Evolutionary conservation across 257 asterid species (phyloP).

Genomic region (Solanum sparsipilum): DNA sequence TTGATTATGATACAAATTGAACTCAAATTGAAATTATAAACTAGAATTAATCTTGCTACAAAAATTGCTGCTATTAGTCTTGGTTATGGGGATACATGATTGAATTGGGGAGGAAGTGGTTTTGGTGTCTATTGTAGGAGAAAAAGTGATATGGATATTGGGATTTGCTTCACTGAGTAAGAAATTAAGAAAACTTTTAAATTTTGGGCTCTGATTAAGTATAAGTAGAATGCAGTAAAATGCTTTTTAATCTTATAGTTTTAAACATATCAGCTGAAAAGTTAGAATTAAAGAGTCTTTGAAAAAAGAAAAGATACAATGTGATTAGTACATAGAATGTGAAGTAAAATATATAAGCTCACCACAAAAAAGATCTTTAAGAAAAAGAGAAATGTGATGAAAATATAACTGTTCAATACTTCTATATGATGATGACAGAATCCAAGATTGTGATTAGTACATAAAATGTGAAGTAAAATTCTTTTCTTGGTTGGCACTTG

Average conservation of each 20-base stretch:
- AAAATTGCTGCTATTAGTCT: not conserved
- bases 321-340: too few relatives aligned
- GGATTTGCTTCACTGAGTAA: not conserved
- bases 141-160: not conserved
- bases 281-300: too few relatives aligned
- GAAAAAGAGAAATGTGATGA: not conserved
- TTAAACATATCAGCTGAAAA: too few relatives aligned
- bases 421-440: not conserved
- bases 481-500: not conserved
- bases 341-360: not conserved
- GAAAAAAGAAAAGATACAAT: too few relatives aligned
- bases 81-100: not conserved
- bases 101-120: not conserved
- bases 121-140: not conserved
- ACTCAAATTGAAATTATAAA: not conserved
- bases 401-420: not conserved
- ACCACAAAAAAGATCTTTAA: not conserved
- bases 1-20: not conserved
- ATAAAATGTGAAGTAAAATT: not conserved
- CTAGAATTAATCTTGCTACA: not conserved
- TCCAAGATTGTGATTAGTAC: not conserved
- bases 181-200: too few relatives aligned
- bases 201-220: too few relatives aligned
- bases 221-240: too few relatives aligned
- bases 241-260: too few relatives aligned